A percentile compares a stretch with the other conserved stretches of the same genome.
These are phyloP conservation scores for Globisporangium echinulatum DNA, from an alignment of 352 stramenopile species.

Conservation along the genomic window DNA sequence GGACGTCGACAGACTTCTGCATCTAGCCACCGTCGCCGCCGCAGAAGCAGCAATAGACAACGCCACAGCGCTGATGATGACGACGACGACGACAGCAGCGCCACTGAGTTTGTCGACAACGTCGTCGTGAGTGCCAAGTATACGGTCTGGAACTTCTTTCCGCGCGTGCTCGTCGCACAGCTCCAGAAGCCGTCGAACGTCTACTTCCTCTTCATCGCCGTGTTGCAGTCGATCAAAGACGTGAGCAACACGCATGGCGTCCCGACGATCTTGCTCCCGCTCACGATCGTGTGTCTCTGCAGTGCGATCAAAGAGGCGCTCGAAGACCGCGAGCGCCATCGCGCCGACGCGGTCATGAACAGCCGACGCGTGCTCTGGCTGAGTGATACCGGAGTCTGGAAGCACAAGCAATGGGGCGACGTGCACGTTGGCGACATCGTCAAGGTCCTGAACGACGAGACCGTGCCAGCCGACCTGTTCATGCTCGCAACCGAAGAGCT, in stretches of 20 bases:
- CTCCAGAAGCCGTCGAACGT: constrained; percentile 71
- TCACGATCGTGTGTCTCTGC: constrained; percentile 75
- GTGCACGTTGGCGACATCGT: constrained; percentile 78
- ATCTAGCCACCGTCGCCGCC: neutral
- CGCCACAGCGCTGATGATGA: neutral
- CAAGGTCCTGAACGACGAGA: constrained; percentile 63
- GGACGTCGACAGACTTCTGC: neutral
- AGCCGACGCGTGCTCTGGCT: constrained; percentile 49
- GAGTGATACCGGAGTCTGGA: constrained; percentile 35
- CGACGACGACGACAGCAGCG: neutral
- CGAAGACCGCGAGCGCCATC: constrained; percentile 78
- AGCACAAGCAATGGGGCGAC: constrained; percentile 51
- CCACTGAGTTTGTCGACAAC: constrained; percentile 44
- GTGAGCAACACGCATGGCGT: constrained; percentile 85
- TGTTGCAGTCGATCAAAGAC: constrained; percentile 75
- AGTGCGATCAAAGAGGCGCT: constrained; percentile 76
- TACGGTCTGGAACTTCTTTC: constrained; percentile 67
- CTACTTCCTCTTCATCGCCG: constrained; percentile 84
- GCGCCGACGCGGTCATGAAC: constrained; percentile 67
- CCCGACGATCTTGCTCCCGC: constrained; percentile 67
- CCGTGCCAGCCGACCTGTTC: constrained; percentile 65
- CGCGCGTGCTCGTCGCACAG: constrained; percentile 67
- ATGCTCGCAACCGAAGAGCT: constrained; percentile 49
- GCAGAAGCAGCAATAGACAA: neutral
- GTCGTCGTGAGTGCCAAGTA: constrained; percentile 82